Base-by-base conservation (phyloP, 331 rosid species). In the Cydonia oblonga region DNA sequence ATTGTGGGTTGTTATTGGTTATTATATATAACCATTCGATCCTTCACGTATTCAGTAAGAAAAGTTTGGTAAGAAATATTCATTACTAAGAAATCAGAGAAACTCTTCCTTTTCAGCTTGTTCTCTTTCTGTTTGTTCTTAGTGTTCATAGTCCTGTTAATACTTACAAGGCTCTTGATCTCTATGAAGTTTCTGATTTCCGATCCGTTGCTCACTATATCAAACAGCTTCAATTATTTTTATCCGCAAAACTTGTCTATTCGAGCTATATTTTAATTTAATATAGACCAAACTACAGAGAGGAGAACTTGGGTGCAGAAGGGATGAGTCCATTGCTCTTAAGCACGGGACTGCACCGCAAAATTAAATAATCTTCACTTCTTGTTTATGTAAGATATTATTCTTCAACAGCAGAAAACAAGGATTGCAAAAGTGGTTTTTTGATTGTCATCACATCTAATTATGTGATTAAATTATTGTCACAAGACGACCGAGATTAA, bases 91-190 rank as follows among this genome's bases (percentile, higher is more conserved):
- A 32, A 6, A 32, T 32, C 9, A 7, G 9, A 32, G 38, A 32
- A 32, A 32, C 6, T 32, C 9, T 32, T 32, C 2, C 38, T 32
- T 32, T 6, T 32, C 38, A n/a, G n/a, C n/a, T n/a, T n/a, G n/a
- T n/a, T 32, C 6, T 32, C 9, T 7, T 32, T 32, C 9, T 32
- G 9, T 2, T 7, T 32, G 2, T 6, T 32, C 38, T 1, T 32
- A 6, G 38, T 32, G 2, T 32, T 6, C 9, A n/a, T n/a, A n/a
- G n/a, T n/a, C n/a, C n/a, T n/a, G n/a, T n/a, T n/a, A n/a, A n/a
- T n/a, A n/a, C 93, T 57, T 89, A 84, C 78, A 88, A 83, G 80
- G 91, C 90, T 56, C 89, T 87, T 2, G 91, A 84, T 79, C 86
- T 86, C 13, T 84, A 76, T 70, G 87, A 89, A 83, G 85, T 81